phyloP scores from a whole-genome alignment of 805 yeast genomes.

The Sugiyamaella chiloensis region DNA sequence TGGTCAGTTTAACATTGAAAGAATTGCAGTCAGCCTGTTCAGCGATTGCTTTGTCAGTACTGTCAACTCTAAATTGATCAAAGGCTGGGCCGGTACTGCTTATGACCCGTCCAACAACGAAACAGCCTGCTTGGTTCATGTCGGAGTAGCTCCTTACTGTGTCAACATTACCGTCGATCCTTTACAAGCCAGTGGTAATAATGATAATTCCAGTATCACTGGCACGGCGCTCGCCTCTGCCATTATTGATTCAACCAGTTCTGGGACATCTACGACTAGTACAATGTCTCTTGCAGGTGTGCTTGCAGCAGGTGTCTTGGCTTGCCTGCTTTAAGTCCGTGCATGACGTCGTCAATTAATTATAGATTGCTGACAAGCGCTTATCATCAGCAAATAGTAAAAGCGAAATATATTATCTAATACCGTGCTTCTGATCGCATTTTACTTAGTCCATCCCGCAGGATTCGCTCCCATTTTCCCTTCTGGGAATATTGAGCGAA shows the following conservation, averaged over 20 bases:
- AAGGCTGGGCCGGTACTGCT: constrained; percentile 10
- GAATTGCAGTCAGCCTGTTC: constrained; percentile 7
- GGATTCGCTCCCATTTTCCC: no score
- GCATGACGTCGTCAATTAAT: no score
- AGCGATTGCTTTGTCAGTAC: not conserved
- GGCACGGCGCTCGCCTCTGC: not conserved
- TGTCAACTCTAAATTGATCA: not conserved
- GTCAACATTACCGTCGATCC: not conserved
- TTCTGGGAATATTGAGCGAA: no score
- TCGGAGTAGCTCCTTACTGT: constrained; percentile 10
- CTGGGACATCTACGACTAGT: no score
- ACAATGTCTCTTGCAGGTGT: no score
- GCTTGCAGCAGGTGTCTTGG: no score
- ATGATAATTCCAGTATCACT: not conserved
- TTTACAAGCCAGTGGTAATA: not conserved
- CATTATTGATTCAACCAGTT: not conserved
- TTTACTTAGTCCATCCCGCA: no score
- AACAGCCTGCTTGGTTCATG: constrained; percentile 9
- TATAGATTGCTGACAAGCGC: no score
- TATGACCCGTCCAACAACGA: constrained; percentile 1
- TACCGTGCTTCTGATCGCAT: no score
- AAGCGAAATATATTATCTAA: no score
- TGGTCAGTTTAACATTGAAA: constrained; percentile 6
- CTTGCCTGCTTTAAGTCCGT: no score
- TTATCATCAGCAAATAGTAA: no score